phyloP scores from a whole-genome alignment of 2,329 filamentous ascomycete genomes.

The Lachnellula subtilissima region DNA sequence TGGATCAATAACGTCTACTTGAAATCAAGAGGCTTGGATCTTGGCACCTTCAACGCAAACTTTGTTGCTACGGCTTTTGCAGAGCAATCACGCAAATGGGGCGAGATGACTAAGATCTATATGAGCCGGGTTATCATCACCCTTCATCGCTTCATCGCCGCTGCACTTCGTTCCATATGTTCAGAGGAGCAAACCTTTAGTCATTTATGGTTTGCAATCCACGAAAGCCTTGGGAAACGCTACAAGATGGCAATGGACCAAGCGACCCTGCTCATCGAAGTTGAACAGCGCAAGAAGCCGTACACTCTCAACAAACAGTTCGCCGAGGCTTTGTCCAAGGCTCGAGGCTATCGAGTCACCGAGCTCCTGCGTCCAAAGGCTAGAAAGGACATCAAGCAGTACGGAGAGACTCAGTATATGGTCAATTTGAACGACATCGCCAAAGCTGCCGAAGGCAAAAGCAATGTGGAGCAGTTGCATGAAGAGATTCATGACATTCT shows the following conservation, averaged over 20 bases:
- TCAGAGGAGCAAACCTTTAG: slow-evolving; percentile 11
- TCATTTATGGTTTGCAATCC: slow-evolving; percentile 18
- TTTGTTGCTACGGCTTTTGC: slow-evolving; percentile 42
- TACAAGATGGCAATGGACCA: slow-evolving; percentile 26
- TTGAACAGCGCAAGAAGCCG: slow-evolving; percentile 28
- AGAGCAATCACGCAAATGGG: slow-evolving; percentile 33
- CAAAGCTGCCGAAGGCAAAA: slow-evolving; percentile 13
- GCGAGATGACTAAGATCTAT: slow-evolving; percentile 23
- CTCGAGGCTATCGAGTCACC: slow-evolving; percentile 8
- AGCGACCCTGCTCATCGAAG: slow-evolving; percentile 22
- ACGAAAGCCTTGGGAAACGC: slow-evolving; percentile 17
- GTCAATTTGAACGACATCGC: slow-evolving; percentile 17
- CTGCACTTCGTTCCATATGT: slow-evolving; percentile 20
- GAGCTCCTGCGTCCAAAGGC: slow-evolving; percentile 13
- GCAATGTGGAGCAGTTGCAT: slow-evolving; percentile 36
- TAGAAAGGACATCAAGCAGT: slow-evolving; percentile 8
- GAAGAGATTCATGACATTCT: slow-evolving; percentile 58
- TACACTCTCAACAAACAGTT: slow-evolving; percentile 31
- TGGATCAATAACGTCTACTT: slow-evolving; percentile 8
- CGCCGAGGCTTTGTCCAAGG: slow-evolving; percentile 8
- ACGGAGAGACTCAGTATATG: slow-evolving; percentile 6
- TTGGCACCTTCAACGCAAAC: slow-evolving; percentile 8
- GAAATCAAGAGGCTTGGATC: slow-evolving; percentile 6
- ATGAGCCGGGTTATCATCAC: slow-evolving; percentile 27
- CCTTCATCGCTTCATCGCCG: slow-evolving; percentile 30